phyloP scores from a whole-genome alignment of 352 stramenopile genomes.

The Pythium diclinum region DNA sequence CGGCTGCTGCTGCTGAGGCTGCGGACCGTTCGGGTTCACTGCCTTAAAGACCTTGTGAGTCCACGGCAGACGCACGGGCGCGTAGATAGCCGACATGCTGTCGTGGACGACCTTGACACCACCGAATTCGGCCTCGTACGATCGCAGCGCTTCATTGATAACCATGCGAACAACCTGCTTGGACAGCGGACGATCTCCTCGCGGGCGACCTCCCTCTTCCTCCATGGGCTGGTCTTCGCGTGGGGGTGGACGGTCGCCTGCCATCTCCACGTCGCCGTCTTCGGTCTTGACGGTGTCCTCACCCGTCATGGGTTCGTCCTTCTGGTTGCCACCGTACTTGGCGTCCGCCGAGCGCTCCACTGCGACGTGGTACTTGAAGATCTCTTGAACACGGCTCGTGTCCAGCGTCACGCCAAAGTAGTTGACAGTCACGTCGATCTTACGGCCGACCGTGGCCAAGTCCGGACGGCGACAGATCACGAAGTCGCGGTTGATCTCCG shows the following conservation, averaged over 20 bases:
- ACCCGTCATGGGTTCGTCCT: slow-evolving; percentile 37
- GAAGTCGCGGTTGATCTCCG: slow-evolving; percentile 37
- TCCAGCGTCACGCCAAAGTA: slow-evolving; percentile 66
- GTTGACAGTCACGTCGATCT: slow-evolving; percentile 50
- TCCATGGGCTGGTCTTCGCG: slow-evolving; percentile 1
- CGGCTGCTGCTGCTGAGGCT: slow-evolving; percentile 16
- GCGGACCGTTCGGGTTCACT: slow-evolving; percentile 45
- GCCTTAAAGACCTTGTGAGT: slow-evolving; percentile 47
- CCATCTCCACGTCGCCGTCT: slow-evolving; percentile 47
- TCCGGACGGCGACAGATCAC: slow-evolving; percentile 49
- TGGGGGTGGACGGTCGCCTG: slow-evolving; percentile 15
- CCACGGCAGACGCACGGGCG: slow-evolving; percentile 47
- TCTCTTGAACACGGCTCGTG: slow-evolving; percentile 32
- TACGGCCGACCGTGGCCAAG: slow-evolving; percentile 32
- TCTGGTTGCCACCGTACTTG: slow-evolving; percentile 50
- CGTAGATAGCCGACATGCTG: slow-evolving; percentile 58
- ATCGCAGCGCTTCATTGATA: slow-evolving; percentile 51
- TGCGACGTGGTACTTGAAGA: slow-evolving; percentile 76
- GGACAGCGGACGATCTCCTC: slow-evolving; percentile 34
- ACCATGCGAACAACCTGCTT: slow-evolving; percentile 53
- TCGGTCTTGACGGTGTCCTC: slow-evolving; percentile 29
- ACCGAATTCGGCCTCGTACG: slow-evolving; percentile 54
- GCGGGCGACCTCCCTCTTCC: slow-evolving; percentile 15
- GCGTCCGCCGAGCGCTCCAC: slow-evolving; percentile 48
- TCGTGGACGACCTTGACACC: slow-evolving; percentile 62